Evolutionary conservation across 1,139 yeast species (phyloP), one percentile per base, ranked within the genome.

Genomic region (Hemisphaericaspora lyxosophila): DNA sequence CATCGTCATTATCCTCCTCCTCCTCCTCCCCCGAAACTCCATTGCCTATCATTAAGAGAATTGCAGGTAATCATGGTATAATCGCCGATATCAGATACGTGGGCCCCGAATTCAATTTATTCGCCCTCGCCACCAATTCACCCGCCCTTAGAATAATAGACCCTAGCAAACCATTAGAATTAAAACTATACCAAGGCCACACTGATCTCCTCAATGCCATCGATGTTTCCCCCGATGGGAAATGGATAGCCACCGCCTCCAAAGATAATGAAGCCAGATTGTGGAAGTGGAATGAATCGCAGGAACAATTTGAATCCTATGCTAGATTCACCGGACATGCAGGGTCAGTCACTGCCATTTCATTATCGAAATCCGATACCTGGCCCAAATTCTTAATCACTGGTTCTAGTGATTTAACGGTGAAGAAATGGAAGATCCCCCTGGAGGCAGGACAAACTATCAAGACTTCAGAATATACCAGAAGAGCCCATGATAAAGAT

Each of bases 401-500:
- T 2, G 97, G 94, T 0, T 85, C 96, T 0, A 81, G 80, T 48
- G 99, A 92, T 61, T 72, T 89, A 52, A 92, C 98, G 0, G 76
- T 92, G 26, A 92, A 92, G 59, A 84, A 84, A 60, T 92, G 98
- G 98, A 72, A 71, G 35, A 73, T 87, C 22, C 94, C 89, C 12
- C 35, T 45, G 7, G 49, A 50, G n/a, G 26, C 27, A 4, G 26
- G 20, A 7, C 27, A 31, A 24, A 23, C 22, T 3, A 64, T 78
- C 8, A 73, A 65, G 41, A 67, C 75, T 1, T 82, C 96, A 3
- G 84, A 80, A 33, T 92, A 84, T 60, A 92, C 98, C 0, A 78
- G 97, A 67, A 80, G 92, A 54, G 98, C 97, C 0, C 99, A 92
- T 60, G 98, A 92, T 39, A 92, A 92, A 59, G 97, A 92, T 60